These are phyloP conservation scores for Phytopythium chamaehyphon DNA, from an alignment of 352 stramenopile species.

Conservation along the genomic window DNA sequence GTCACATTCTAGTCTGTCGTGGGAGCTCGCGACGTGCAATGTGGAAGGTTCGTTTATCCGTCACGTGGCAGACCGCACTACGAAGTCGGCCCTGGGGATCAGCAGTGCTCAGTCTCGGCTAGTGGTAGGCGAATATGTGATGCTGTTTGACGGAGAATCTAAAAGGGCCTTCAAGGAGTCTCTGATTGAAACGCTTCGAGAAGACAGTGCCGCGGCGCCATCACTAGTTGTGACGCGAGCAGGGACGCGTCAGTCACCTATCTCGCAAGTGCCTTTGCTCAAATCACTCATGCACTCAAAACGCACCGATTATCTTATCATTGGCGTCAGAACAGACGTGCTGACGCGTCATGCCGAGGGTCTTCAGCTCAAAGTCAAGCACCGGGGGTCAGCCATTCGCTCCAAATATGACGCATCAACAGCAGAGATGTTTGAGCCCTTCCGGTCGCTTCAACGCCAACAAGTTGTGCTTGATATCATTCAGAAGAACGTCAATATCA, in stretches of 20 bases:
- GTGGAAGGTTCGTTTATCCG: constrained; percentile 70
- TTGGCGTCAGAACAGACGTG: constrained; percentile 53
- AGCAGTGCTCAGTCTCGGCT: constrained; percentile 9
- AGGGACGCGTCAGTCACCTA: constrained; percentile 18
- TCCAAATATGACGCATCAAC: constrained; percentile 45
- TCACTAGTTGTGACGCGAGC: constrained; percentile 42
- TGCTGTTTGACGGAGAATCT: constrained; percentile 62
- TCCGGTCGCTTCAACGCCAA: constrained; percentile 69
- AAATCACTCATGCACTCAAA: background rate
- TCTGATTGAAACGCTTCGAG: constrained; percentile 61
- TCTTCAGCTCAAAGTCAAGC: constrained; percentile 70
- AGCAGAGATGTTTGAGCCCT: constrained; percentile 57
- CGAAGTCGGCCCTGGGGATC: constrained; percentile 23
- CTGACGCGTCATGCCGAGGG: constrained; percentile 53
- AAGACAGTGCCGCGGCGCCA: constrained; percentile 56
- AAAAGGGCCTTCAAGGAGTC: constrained; percentile 71
- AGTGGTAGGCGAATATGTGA: constrained; percentile 54
- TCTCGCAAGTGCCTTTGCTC: constrained; percentile 1
- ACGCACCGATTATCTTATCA: constrained; percentile 44
- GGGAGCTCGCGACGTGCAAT: constrained; percentile 59
- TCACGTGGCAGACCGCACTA: constrained; percentile 41
- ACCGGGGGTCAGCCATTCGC: constrained; percentile 50
- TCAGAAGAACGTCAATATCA: constrained; percentile 62
- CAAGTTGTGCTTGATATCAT: constrained; percentile 75
- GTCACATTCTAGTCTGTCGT: constrained; percentile 31